Percentiles rank a stretch among this genome's conserved stretches.
These are phyloP conservation scores for Eimeria acervulina DNA, from an alignment of 169 alveolate genomes.

Conservation along the genomic window DNA sequence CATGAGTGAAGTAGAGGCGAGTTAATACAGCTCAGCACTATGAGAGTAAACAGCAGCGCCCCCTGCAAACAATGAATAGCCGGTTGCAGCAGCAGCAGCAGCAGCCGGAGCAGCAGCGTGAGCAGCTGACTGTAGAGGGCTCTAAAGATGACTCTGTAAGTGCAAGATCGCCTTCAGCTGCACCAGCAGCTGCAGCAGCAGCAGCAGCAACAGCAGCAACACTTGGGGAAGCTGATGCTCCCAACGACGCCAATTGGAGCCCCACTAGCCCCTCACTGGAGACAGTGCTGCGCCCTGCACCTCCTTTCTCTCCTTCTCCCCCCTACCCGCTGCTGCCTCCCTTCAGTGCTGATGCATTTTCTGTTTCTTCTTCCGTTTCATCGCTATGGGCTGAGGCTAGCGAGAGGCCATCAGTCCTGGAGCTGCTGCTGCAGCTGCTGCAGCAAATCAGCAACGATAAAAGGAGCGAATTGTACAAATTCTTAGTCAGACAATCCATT, in stretches of 20 bases:
- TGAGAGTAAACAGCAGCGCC: slow-evolving; percentile 14
- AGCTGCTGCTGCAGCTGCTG: not conserved
- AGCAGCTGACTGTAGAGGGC: not conserved
- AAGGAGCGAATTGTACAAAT: slow-evolving; percentile 1
- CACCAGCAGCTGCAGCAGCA: not conserved
- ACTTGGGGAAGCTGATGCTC: not conserved
- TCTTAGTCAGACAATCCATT: not conserved
- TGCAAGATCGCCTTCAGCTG: not conserved
- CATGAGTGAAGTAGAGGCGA: not conserved
- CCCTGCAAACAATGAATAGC: not conserved
- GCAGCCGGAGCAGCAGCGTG: not conserved
- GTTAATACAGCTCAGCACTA: not conserved
- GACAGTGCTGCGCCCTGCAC: slow-evolving; percentile 9
- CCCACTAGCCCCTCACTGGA: not conserved
- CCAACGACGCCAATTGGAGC: not conserved
- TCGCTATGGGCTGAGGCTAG: not conserved
- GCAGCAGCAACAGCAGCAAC: not conserved
- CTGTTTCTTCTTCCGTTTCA: not conserved
- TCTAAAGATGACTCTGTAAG: not conserved
- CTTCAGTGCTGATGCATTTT: slow-evolving; percentile 23
- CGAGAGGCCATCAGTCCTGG: slow-evolving; percentile 3
- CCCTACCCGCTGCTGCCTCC: slow-evolving; percentile 55
- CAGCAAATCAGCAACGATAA: not conserved
- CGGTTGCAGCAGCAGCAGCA: slow-evolving; percentile 32
- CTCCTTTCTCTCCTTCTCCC: slow-evolving; percentile 39